Base-by-base conservation (phyloP, 345 rosid species). In the Lumnitzera racemosa region DNA sequence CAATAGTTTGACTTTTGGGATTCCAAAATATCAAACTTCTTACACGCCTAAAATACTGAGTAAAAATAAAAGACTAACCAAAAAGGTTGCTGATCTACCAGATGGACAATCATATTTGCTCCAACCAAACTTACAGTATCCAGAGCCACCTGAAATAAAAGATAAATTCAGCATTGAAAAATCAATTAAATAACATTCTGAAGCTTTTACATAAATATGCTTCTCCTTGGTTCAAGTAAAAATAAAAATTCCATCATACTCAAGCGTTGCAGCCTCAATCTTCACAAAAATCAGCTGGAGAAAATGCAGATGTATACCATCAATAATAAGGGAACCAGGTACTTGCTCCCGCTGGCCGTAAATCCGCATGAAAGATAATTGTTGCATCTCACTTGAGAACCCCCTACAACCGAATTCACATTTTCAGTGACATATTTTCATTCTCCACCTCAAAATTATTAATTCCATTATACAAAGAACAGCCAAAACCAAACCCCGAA, bases 101-200 rank as follows among this genome's bases (percentile, higher is more conserved):
- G 94, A 83, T 46, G 96, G 98, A 64, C 70, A 3, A 67, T 64
- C 78, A 76, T 63, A 78, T 65, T 85, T 85, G 81, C 91, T 92
- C 98, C 98, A 80, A 9, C 96, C 98, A 77, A 51, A 89, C 69
- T 92, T 92, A 72, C 96, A 87, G 67, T 89, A 89, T 50, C 98
- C 98, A 36, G 96, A 87, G 59, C 98, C 96, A 74, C 96, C 98
- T 92, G 47, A 17, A 57, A 50, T 23, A 3, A 55, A 60, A 20
- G 4, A 36, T 9, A 36, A n/a, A n/a, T n/a, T n/a, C 43, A 36
- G 10, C 43, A 36, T 36, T 36, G 1, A 36, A 36, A 9, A 36
- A 36, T 36, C 9, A 36, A 36, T 36, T 36, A 36, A 36, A 36
- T 36, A 9, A 36, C 11, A 20, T 36, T 36, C 10, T 9, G 11